phyloP scores from a whole-genome alignment of 1,284 basidiomycete genomes.

The Cryptococcus hybrid region DNA sequence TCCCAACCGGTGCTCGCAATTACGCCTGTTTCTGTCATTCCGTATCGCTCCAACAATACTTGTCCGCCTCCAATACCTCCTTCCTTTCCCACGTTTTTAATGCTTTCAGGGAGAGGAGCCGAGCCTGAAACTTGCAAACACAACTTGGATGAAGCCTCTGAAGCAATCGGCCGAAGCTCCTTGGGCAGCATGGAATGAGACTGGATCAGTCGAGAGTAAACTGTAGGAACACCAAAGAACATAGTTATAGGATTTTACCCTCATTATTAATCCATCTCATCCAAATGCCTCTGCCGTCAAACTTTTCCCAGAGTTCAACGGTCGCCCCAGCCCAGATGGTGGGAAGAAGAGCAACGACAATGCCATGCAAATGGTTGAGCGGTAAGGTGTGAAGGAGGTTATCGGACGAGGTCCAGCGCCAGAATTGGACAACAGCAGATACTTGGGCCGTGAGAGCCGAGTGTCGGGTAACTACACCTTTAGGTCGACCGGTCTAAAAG shows the following conservation, averaged over 20 bases:
- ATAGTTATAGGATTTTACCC: conserved; percentile 22
- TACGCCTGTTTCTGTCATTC: conserved; percentile 49
- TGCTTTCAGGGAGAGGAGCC: conserved; percentile 39
- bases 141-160: conserved; percentile 30
- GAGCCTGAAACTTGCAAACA: conserved; percentile 45
- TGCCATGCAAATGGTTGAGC: conserved; percentile 45
- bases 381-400: conserved; percentile 38
- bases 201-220: conserved; percentile 33
- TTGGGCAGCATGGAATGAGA: conserved; percentile 19
- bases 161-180: conserved; percentile 23
- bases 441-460: conserved; percentile 38
- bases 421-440: conserved; percentile 29
- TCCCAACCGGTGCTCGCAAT: conserved; percentile 44
- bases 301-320: conserved; percentile 41
- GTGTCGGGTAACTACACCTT: conserved; percentile 45
- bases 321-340: conserved; percentile 44
- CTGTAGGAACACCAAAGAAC: conserved; percentile 38
- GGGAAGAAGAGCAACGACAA: conserved; percentile 42
- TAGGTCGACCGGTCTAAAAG: conserved; percentile 33
- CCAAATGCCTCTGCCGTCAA: conserved; percentile 36
- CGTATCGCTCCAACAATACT: conserved; percentile 43
- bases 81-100: conserved; percentile 37
- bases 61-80: conserved; percentile 40
- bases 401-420: conserved; percentile 35
- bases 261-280: conserved; percentile 33